These are phyloP conservation scores for Lagenaria siceraria DNA, from an alignment of 306 rosid species.

Conservation along the genomic window DNA sequence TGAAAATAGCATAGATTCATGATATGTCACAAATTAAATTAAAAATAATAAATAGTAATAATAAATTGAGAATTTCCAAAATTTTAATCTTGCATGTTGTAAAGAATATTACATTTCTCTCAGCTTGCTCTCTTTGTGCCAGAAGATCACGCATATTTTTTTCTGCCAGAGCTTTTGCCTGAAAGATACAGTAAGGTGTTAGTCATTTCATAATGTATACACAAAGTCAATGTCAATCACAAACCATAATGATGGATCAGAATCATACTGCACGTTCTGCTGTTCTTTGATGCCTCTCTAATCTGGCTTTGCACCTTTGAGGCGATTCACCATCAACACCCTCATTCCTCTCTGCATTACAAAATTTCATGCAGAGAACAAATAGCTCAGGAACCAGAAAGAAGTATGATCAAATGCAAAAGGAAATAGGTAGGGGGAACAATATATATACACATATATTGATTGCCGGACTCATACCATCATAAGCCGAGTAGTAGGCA, in stretches of 20 bases:
- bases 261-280: constrained; percentile 83
- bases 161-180: constrained; percentile 92
- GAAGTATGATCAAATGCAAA: constrained; percentile 9
- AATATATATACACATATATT: no score
- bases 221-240: neutral
- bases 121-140: constrained; percentile 85
- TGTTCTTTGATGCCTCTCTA: constrained; percentile 85
- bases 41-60: no score
- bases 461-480: constrained; percentile 32
- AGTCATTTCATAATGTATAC: constrained; percentile 8
- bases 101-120: constrained; percentile 48
- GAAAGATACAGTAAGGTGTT: constrained; percentile 19
- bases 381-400: constrained; percentile 13
- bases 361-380: constrained; percentile 29
- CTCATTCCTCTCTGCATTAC: constrained; percentile 49
- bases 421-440: neutral
- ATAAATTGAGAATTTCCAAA: neutral
- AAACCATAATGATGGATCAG: constrained; percentile 8
- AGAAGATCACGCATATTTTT: constrained; percentile 74
- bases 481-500: constrained; percentile 37
- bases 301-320: constrained; percentile 89
- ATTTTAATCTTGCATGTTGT: neutral
- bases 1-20: constrained; percentile 34
- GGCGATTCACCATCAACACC: constrained; percentile 77
- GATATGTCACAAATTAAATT: constrained; percentile 17